phyloP scores from a whole-genome alignment of 441 rosid genomes.

The Jatropha multifida region DNA sequence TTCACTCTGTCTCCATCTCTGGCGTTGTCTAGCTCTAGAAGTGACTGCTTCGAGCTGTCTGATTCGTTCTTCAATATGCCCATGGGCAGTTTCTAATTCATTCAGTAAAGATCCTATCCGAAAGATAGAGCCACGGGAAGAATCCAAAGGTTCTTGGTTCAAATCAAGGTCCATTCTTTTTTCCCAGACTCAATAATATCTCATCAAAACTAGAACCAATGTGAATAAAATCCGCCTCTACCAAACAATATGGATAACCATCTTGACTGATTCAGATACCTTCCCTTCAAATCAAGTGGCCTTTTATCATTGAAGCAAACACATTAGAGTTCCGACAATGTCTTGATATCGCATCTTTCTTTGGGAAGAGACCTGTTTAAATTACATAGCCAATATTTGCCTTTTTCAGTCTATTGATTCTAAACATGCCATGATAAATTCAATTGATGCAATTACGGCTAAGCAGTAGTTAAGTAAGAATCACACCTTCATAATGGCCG shows the following conservation, averaged over 20 bases:
- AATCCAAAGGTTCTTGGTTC: conserved; percentile 42
- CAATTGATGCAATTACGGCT: neutral
- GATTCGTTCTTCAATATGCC: conserved; percentile 52
- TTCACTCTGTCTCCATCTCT: conserved; percentile 32
- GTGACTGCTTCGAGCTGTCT: conserved; percentile 53
- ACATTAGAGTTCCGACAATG: neutral
- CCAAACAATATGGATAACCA: neutral
- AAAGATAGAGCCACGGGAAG: conserved; percentile 32
- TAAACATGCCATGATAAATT: conserved; percentile 1
- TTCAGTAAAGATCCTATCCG: conserved; percentile 38
- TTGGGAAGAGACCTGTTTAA: neutral
- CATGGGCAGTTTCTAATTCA: conserved; percentile 50
- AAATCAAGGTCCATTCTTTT: conserved; percentile 51
- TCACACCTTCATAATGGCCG: neutral
- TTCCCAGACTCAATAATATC: conserved; percentile 20
- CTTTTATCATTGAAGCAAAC: neutral
- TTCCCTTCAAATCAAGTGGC: neutral
- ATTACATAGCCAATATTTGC: neutral
- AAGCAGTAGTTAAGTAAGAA: neutral
- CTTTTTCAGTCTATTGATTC: neutral
- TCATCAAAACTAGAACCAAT: neutral
- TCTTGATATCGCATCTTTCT: neutral
- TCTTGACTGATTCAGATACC: neutral
- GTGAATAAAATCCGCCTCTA: neutral
- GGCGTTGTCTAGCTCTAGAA: conserved; percentile 44